Conservation (phyloP, 2,329 filamentous ascomycete species). For the Penicillium sp. region DNA sequence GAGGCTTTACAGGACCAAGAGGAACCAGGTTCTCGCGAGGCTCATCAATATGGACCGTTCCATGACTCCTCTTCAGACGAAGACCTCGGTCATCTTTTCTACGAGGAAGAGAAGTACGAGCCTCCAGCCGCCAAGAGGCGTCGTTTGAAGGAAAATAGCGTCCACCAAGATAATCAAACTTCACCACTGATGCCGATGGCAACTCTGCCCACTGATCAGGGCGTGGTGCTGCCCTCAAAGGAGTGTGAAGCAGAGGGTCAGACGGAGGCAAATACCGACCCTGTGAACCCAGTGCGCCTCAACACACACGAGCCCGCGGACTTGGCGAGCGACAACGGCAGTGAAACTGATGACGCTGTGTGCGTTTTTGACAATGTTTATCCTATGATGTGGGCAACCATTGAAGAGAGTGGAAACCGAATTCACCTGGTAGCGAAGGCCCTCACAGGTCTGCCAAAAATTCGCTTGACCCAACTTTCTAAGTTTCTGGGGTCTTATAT, state of each 20-base stretch:
- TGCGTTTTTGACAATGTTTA: background rate
- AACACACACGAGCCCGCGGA: background rate
- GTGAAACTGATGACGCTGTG: background rate
- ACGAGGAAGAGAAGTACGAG: background rate
- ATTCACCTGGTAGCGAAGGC: background rate
- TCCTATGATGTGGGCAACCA: background rate
- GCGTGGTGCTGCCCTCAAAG: background rate
- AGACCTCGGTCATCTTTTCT: background rate
- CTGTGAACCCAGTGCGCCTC: background rate
- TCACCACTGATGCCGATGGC: background rate
- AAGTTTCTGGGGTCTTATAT: background rate
- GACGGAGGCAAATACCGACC: background rate
- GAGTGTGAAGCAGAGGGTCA: background rate
- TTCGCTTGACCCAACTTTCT: background rate
- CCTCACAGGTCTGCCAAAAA: background rate
- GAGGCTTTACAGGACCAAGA: background rate
- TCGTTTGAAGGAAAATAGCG: background rate
- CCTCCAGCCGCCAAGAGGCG: background rate
- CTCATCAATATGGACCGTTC: background rate
- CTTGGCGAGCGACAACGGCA: background rate
- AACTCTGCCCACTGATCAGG: background rate
- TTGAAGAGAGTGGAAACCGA: background rate
- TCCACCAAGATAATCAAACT: background rate
- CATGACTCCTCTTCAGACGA: background rate
- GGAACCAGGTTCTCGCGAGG: background rate